Evolutionary conservation across 192 early-diverging fungal species (phyloP).

Genomic region (Haplosporangium gracile): DNA sequence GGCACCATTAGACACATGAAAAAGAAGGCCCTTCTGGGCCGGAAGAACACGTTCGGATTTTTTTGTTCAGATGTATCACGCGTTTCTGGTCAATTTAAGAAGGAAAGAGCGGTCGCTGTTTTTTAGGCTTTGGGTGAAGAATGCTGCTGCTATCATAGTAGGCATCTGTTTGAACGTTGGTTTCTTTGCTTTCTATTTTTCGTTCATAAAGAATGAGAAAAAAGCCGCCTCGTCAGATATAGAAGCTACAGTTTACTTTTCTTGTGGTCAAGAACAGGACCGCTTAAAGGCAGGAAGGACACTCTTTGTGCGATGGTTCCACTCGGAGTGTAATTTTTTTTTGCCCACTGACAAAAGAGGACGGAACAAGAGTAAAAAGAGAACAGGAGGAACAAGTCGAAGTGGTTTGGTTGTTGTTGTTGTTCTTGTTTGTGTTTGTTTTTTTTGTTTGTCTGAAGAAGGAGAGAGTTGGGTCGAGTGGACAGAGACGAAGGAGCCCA

Average conservation of each 20-base stretch:
- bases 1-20: neutral
- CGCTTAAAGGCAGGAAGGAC: too few species aligned
- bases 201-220: too few species aligned
- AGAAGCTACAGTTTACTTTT: too few species aligned
- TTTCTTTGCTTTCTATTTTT: too few species aligned
- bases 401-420: neutral
- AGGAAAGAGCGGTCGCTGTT: neutral
- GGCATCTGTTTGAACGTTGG: too few species aligned
- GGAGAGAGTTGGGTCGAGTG: constrained; percentile 1
- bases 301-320: neutral
- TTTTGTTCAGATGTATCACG: neutral
- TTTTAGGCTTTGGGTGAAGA: neutral
- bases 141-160: neutral
- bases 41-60: neutral
- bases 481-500: neutral
- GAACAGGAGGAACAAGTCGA: neutral
- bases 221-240: too few species aligned
- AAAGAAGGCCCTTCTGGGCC: neutral
- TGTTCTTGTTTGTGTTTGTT: neutral
- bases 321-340: too few species aligned
- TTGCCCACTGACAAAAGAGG: neutral
- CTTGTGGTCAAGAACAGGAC: too few species aligned
- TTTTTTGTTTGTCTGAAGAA: neutral
- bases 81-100: neutral
- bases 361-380: neutral